These are phyloP conservation scores for Fusarium decemcellulare DNA, from an alignment of 2,329 filamentous ascomycete species.

Conservation along the genomic window DNA sequence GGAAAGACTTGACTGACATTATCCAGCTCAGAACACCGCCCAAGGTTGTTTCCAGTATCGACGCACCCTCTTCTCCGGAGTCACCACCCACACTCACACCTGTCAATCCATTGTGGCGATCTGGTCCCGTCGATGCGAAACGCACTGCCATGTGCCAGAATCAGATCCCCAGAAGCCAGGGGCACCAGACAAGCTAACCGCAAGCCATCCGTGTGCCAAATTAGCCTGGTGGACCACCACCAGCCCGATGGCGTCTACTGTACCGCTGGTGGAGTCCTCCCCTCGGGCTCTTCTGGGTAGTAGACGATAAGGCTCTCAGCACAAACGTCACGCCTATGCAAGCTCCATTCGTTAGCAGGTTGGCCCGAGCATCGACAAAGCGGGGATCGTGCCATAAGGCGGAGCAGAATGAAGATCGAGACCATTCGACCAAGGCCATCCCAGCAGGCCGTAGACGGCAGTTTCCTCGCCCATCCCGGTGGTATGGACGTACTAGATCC, in stretches of 20 bases:
- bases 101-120: slow-evolving; percentile 36
- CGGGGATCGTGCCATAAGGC: slow-evolving; percentile 48
- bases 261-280: slow-evolving; percentile 32
- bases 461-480: slow-evolving; percentile 45
- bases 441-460: slow-evolving; percentile 24
- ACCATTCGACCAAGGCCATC: slow-evolving; percentile 42
- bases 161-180: slow-evolving; percentile 39
- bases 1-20: neutral
- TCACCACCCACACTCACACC: slow-evolving; percentile 10
- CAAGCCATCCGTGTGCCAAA: slow-evolving; percentile 49
- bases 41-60: slow-evolving; percentile 7
- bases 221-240: slow-evolving; percentile 32
- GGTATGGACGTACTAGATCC: slow-evolving; percentile 45
- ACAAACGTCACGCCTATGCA: slow-evolving; percentile 46
- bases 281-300: slow-evolving; percentile 16
- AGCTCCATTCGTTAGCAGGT: slow-evolving; percentile 40
- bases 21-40: neutral
- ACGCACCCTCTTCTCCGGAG: slow-evolving; percentile 13
- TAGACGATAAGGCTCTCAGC: slow-evolving; percentile 44
- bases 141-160: slow-evolving; percentile 42
- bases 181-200: slow-evolving; percentile 38
- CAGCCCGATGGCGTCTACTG: slow-evolving; percentile 37
- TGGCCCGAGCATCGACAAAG: slow-evolving; percentile 32
- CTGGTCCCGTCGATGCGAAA: slow-evolving; percentile 30
- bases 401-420: slow-evolving; percentile 46